Evolutionary conservation across 2,329 filamentous ascomycete genomes (phyloP).

Genomic region (Verticillium tricorpus): DNA sequence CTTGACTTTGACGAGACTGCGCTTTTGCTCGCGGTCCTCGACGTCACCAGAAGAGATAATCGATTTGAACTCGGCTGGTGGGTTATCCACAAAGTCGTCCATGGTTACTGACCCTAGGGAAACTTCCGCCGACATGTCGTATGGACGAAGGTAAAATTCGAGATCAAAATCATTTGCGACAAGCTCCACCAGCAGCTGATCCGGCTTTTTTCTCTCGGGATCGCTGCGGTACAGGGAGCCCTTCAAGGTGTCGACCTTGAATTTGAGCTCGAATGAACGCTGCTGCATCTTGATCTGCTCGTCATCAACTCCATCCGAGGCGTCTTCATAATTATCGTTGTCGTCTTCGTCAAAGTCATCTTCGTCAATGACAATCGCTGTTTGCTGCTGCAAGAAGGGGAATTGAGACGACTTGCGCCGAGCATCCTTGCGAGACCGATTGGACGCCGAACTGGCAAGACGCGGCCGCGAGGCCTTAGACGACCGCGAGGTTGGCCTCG

Average conservation of each 20-base stretch:
- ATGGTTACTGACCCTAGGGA: slow-evolving; percentile 81
- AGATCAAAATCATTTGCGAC: slow-evolving; percentile 86
- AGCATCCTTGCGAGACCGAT: slow-evolving; percentile 40
- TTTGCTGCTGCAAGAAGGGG: slow-evolving; percentile 65
- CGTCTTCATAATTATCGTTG: slow-evolving; percentile 61
- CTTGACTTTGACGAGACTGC: slow-evolving; percentile 83
- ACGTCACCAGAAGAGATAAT: slow-evolving; percentile 82
- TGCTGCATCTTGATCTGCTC: slow-evolving; percentile 73
- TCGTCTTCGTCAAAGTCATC: slow-evolving; percentile 61
- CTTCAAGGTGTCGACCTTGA: slow-evolving; percentile 89
- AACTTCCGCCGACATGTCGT: slow-evolving; percentile 91
- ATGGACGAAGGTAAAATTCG: slow-evolving; percentile 81
- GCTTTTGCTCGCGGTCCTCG: slow-evolving; percentile 69
- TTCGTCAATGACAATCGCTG: slow-evolving; percentile 75
- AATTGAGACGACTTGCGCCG: slow-evolving; percentile 67
- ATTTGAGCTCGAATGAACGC: slow-evolving; percentile 92
- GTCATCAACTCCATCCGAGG: slow-evolving; percentile 49
- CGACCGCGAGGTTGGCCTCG: slow-evolving; percentile 10
- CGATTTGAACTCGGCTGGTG: slow-evolving; percentile 87
- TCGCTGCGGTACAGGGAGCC: slow-evolving; percentile 89
- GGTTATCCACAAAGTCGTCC: slow-evolving; percentile 91
- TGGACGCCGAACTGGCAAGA: slow-evolving; percentile 40
- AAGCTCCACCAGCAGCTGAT: slow-evolving; percentile 82
- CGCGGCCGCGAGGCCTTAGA: slow-evolving; percentile 32
- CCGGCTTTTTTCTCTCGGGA: slow-evolving; percentile 67